Base-by-base conservation (phyloP, 2,329 filamentous ascomycete species). In the Aspergillus sp. region DNA sequence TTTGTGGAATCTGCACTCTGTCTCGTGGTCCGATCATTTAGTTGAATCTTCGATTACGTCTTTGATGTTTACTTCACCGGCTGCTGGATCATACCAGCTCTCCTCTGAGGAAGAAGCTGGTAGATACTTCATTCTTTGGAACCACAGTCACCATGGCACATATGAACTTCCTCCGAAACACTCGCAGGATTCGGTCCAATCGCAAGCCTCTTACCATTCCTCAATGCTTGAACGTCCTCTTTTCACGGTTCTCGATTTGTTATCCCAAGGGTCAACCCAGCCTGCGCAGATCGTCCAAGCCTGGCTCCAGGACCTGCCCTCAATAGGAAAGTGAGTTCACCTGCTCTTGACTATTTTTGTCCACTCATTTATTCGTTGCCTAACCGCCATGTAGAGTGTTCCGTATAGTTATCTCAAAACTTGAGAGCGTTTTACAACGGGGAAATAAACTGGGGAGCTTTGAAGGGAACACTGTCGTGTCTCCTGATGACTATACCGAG, bases 1-100 rank as follows among this genome's bases (percentile, higher is more conserved):
- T 64, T 78, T 99, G 40, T 96, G 95, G 90, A 86, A 91, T 63
- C 78, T 99, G 51, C 92, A 98, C 22, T 83, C 86, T 1, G 82
- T 96, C 12, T 84, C 88, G 1, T 77, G 82, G 40, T 77, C 82
- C 2, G 87, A 87, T 64, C 86, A 89, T 51, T 85, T 92, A 46
- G 87, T 96, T 4, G 93, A 96, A 73, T 91, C 90, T 22, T 86
- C 90, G 0, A 85, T 96, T 41, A 83, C 86, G 22, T 82, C 83
- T 24, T 76, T 93, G 2, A 87, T 96, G 74, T 80, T 90, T 17
- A 79, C 82, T 49, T 67, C 77, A 41, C 64, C 64, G 11, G 55
- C 57, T 8, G 50, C 61, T 4, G 63, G 58, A 19, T 66, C 67
- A 22, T 65, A 61, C 6, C 67, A 74, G 54, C 57, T 69, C 3